Conservation (phyloP, 352 stramenopile genomes). For the Discostella stelligera region DNA sequence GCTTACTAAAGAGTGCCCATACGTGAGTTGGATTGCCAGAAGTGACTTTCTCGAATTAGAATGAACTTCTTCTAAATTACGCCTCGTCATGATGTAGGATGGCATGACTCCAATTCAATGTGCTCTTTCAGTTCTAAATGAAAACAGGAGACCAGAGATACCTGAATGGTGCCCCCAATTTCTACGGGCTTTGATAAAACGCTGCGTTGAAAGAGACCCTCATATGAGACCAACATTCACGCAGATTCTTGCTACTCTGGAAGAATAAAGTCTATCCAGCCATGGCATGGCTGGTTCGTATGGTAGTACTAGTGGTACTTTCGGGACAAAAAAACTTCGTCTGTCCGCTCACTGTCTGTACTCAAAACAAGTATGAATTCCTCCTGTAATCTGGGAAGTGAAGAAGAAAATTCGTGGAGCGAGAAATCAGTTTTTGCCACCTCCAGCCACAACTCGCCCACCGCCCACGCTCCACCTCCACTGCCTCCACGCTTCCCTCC, state of each 20-base stretch:
- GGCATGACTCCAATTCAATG: conserved; percentile 81
- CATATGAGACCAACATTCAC: conserved; percentile 67
- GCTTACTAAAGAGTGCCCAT: conserved; percentile 76
- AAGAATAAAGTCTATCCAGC: conserved; percentile 24
- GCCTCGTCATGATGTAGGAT: conserved; percentile 30
- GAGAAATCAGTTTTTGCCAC: background rate
- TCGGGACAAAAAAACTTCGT: no score
- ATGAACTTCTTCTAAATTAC: background rate
- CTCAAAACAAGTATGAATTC: background rate
- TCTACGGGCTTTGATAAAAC: conserved; percentile 68
- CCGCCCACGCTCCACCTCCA: no score
- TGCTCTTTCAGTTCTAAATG: conserved; percentile 78
- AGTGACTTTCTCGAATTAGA: background rate
- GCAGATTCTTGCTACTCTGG: conserved; percentile 66
- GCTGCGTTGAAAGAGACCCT: conserved; percentile 69
- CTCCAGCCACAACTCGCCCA: background rate
- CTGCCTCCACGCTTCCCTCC: no score
- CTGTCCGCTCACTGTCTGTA: no score
- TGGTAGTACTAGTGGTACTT: no score
- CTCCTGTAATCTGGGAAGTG: background rate
- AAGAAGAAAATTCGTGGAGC: background rate
- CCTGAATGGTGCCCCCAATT: conserved; percentile 73
- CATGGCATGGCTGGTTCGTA: no score
- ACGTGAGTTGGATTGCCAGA: conserved; percentile 22
- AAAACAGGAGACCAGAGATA: conserved; percentile 69